Percentiles rank a stretch among this genome's conserved stretches.
Conservation (phyloP, 2,329 filamentous ascomycete species). For the Phoma sp. region DNA sequence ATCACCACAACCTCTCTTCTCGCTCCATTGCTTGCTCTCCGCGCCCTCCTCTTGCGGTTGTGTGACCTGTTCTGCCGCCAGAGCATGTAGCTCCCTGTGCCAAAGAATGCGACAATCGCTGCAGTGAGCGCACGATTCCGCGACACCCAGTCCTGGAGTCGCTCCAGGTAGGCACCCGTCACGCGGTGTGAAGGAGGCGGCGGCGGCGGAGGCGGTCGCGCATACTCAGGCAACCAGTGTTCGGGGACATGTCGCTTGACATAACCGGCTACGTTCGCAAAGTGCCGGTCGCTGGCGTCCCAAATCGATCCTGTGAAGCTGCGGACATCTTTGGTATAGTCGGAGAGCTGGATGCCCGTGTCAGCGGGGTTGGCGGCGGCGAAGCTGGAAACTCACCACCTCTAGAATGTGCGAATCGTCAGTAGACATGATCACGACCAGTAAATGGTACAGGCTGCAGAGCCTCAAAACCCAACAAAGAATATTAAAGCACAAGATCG, state of each 20-base stretch:
- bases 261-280: slow-evolving; percentile 75
- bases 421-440: slow-evolving; percentile 68
- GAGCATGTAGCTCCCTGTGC: slow-evolving; percentile 66
- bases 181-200: slow-evolving; percentile 53
- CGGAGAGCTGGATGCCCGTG: slow-evolving; percentile 56
- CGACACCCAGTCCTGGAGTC: slow-evolving; percentile 72
- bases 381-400: slow-evolving; percentile 62
- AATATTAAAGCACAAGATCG: not conserved
- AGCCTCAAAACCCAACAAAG: not conserved
- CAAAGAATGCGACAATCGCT: slow-evolving; percentile 71
- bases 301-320: slow-evolving; percentile 75
- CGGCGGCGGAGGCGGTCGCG: slow-evolving; percentile 64
- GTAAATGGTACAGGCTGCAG: not conserved
- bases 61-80: slow-evolving; percentile 66
- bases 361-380: slow-evolving; percentile 23
- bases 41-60: slow-evolving; percentile 73
- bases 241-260: slow-evolving; percentile 73
- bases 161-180: slow-evolving; percentile 58
- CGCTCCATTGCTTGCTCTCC: slow-evolving; percentile 80
- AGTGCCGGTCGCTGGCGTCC: slow-evolving; percentile 79
- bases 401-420: slow-evolving; percentile 82
- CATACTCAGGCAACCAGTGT: slow-evolving; percentile 74
- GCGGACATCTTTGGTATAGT: slow-evolving; percentile 69
- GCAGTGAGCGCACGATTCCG: slow-evolving; percentile 77
- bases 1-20: slow-evolving; percentile 87